Conservation (phyloP, 1,284 basidiomycete species). For the Malassezia japonica region DNA sequence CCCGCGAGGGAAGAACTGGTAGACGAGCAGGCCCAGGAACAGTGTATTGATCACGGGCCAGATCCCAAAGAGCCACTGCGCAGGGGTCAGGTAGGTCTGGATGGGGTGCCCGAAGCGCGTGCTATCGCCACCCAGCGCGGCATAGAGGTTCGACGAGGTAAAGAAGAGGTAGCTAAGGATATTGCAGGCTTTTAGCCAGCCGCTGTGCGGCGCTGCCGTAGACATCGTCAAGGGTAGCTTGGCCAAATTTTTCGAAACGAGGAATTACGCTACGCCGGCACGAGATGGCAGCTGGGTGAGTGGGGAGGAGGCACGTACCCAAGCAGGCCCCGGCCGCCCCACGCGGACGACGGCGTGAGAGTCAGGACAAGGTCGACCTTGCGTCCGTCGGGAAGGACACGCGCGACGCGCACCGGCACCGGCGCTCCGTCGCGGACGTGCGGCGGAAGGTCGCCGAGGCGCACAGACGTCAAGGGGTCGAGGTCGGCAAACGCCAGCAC, state of each 20-base stretch:
- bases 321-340: slow-evolving; percentile 13
- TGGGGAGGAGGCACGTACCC: neutral
- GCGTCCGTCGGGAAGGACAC: neutral
- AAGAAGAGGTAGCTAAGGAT: slow-evolving; percentile 68
- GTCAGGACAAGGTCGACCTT: neutral
- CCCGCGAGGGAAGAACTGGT: slow-evolving; percentile 54
- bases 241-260: neutral
- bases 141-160: slow-evolving; percentile 79
- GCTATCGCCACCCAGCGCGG: slow-evolving; percentile 62
- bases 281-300: slow-evolving; percentile 12
- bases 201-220: neutral
- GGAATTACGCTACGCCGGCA: slow-evolving; percentile 5
- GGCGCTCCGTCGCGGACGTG: slow-evolving; percentile 1
- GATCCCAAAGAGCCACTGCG: slow-evolving; percentile 73
- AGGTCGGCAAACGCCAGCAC: neutral
- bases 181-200: slow-evolving; percentile 58
- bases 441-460: neutral
- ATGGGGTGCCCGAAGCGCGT: slow-evolving; percentile 16
- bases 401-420: slow-evolving; percentile 1
- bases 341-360: slow-evolving; percentile 1
- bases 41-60: slow-evolving; percentile 71
- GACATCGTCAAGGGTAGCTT: neutral
- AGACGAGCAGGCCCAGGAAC: slow-evolving; percentile 58
- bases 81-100: slow-evolving; percentile 79
- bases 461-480: neutral